Percentiles rank a stretch among this genome's conserved stretches.
Evolutionary conservation across 2,329 filamentous ascomycete genomes (phyloP).

Genomic region (Blastomyces emzantsi): DNA sequence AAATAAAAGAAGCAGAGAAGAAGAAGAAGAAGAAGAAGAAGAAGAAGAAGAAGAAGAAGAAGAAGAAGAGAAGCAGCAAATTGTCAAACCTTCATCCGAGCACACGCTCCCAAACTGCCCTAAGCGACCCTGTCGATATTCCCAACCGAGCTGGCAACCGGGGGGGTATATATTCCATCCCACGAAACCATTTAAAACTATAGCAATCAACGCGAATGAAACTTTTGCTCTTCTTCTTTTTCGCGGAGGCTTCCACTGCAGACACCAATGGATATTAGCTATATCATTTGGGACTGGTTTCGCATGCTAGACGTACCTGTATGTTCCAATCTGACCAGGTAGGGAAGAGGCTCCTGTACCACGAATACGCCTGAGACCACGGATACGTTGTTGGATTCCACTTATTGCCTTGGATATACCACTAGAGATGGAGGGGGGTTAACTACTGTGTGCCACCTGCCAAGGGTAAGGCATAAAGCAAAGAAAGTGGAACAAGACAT

Average conservation of each 20-base stretch:
- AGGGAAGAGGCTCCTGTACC: slow-evolving; percentile 24
- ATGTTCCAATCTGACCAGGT: slow-evolving; percentile 23
- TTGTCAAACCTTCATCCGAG: background rate
- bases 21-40: background rate
- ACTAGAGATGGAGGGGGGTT: slow-evolving; percentile 8
- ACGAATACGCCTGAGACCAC: slow-evolving; percentile 23
- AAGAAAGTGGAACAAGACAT: background rate
- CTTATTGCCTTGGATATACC: slow-evolving; percentile 22
- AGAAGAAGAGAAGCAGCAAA: background rate
- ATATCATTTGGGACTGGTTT: background rate
- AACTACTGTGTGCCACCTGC: background rate
- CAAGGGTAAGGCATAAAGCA: background rate
- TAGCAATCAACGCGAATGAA: background rate
- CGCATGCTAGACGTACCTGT: slow-evolving; percentile 10
- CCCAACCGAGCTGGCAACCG: background rate
- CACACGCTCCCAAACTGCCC: background rate
- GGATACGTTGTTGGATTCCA: slow-evolving; percentile 25
- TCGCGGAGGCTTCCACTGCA: background rate
- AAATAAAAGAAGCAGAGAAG: background rate
- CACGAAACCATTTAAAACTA: background rate
- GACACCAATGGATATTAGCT: background rate
- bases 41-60: background rate
- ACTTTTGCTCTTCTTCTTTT: background rate
- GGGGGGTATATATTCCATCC: background rate
- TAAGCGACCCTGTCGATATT: background rate